Conservation (phyloP, 2,329 filamentous ascomycete species). For the Chrysosporium keratinophilum region DNA sequence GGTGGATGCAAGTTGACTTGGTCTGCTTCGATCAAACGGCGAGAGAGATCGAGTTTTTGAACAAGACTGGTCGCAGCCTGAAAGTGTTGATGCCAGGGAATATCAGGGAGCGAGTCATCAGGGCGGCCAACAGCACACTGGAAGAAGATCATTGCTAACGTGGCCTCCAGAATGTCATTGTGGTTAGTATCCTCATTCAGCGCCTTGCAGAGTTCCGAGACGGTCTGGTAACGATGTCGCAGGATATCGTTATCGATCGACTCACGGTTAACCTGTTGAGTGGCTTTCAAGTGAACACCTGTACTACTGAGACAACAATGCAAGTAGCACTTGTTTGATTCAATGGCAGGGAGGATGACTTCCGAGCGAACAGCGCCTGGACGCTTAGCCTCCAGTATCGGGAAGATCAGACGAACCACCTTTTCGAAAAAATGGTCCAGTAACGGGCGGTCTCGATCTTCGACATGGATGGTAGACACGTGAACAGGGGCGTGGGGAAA, state of each 20-base stretch:
- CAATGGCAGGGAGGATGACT: constrained; percentile 75
- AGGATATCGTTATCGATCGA: constrained; percentile 84
- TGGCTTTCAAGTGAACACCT: constrained; percentile 82
- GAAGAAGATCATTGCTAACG: constrained; percentile 89
- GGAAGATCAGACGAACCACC: constrained; percentile 81
- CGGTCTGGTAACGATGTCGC: constrained; percentile 74
- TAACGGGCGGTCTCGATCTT: constrained; percentile 70
- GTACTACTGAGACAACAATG: constrained; percentile 93
- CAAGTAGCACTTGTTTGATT: constrained; percentile 84
- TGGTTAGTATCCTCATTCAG: constrained; percentile 71
- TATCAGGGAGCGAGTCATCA: constrained; percentile 76
- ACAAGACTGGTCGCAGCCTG: constrained; percentile 79
- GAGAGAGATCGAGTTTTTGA: constrained; percentile 69
- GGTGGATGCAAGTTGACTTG: constrained; percentile 56
- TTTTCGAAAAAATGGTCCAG: constrained; percentile 84
- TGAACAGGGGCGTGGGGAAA: constrained; percentile 55
- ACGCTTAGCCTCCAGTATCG: constrained; percentile 81
- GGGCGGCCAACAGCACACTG: constrained; percentile 82
- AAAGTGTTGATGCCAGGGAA: constrained; percentile 96
- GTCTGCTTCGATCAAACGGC: constrained; percentile 51
- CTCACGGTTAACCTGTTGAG: constrained; percentile 51
- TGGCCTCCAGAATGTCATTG: constrained; percentile 75
- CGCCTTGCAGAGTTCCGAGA: constrained; percentile 70
- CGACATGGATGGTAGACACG: constrained; percentile 57
- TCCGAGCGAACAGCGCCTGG: constrained; percentile 71